These are phyloP conservation scores for Chlorella sp. DNA, from an alignment of 139 green algal genomes.

Conservation along the genomic window DNA sequence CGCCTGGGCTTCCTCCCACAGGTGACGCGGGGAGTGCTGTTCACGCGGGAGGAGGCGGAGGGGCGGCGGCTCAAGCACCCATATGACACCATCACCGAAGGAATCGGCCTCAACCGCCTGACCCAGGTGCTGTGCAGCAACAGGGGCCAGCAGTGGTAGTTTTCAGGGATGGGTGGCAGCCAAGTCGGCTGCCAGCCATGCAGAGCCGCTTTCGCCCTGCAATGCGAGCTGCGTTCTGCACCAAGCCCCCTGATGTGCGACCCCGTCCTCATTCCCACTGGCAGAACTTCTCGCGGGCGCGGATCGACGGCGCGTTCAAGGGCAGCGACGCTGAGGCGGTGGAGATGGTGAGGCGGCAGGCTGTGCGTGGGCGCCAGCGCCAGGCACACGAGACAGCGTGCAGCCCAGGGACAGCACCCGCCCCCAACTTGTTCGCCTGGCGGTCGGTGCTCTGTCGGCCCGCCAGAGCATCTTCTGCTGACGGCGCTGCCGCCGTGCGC, in stretches of 20 bases:
- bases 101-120: slow-evolving; percentile 93
- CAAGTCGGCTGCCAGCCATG: no score
- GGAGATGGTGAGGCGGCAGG: slow-evolving; percentile 59
- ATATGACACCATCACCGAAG: slow-evolving; percentile 93
- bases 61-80: slow-evolving; percentile 88
- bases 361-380: not conserved
- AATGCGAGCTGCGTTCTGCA: no score
- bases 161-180: no score
- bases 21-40: slow-evolving; percentile 92
- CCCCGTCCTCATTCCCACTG: no score
- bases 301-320: slow-evolving; percentile 78
- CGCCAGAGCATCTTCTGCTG: no score
- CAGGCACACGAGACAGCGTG: not conserved
- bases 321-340: slow-evolving; percentile 80
- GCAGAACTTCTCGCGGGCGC: slow-evolving; percentile 84
- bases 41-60: slow-evolving; percentile 82
- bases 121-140: no score
- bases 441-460: not conserved
- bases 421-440: not conserved
- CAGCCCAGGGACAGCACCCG: no score
- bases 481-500: no score
- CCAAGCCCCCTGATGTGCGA: no score
- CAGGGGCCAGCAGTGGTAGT: no score
- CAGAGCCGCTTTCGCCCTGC: no score
- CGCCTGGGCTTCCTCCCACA: slow-evolving; percentile 32